phyloP scores from a whole-genome alignment of 2,329 filamentous ascomycete species.

The Phoma sp. region DNA sequence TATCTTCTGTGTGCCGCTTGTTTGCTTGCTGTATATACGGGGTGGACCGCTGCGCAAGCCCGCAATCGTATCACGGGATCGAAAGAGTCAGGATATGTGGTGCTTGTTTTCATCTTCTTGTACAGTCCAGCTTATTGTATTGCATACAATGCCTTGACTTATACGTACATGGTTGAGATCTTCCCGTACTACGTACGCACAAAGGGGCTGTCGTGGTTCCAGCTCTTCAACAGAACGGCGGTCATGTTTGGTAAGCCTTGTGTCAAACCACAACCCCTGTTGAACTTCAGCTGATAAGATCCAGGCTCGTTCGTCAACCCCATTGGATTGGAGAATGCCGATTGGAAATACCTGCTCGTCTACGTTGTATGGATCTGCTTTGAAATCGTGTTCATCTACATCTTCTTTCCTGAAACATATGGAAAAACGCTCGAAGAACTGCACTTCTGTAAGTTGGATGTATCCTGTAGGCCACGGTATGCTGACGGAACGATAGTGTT shows the following conservation, averaged over 20 bases:
- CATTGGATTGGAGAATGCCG: slow-evolving; percentile 65
- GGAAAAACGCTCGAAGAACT: slow-evolving; percentile 45
- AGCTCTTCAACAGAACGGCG: slow-evolving; percentile 66
- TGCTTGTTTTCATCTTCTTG: slow-evolving; percentile 60
- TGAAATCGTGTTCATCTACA: slow-evolving; percentile 46
- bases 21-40: slow-evolving; percentile 44
- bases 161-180: slow-evolving; percentile 61
- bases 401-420: slow-evolving; percentile 44
- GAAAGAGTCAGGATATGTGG: slow-evolving; percentile 48
- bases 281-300: not conserved
- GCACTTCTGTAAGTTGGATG: slow-evolving; percentile 32
- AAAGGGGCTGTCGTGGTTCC: slow-evolving; percentile 62
- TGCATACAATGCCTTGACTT: slow-evolving; percentile 64
- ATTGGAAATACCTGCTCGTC: slow-evolving; percentile 69
- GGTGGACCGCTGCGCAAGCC: slow-evolving; percentile 53
- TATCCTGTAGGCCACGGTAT: not conserved
- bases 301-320: slow-evolving; percentile 65
- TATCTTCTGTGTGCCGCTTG: slow-evolving; percentile 56
- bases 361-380: slow-evolving; percentile 53
- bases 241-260: slow-evolving; percentile 58
- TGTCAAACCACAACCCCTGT: not conserved
- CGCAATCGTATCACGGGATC: slow-evolving; percentile 56
- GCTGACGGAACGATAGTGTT: slow-evolving; percentile 28
- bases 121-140: slow-evolving; percentile 61
- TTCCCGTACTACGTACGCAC: slow-evolving; percentile 58